These are phyloP conservation scores for Penicillium bovifimosum DNA, from an alignment of 495 filamentous ascomycete species.

Conservation along the genomic window DNA sequence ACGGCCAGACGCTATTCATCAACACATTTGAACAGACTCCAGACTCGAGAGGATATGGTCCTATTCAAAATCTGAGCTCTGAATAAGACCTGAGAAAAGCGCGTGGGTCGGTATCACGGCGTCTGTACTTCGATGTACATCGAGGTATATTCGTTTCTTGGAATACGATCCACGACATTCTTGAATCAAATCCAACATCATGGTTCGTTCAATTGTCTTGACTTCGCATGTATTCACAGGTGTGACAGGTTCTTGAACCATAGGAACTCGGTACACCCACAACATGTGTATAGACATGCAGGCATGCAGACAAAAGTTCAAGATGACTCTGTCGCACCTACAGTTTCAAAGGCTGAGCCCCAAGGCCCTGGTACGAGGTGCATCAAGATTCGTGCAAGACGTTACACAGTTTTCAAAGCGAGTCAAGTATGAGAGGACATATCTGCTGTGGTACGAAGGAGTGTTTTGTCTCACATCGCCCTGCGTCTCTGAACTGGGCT, in stretches of 20 bases:
- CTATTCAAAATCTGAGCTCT: neutral
- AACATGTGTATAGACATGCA: slow-evolving; percentile 1
- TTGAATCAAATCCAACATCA: neutral
- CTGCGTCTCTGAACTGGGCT: neutral
- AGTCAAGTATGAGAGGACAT: neutral
- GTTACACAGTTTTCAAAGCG: neutral
- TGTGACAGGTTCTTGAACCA: neutral
- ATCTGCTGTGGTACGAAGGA: neutral
- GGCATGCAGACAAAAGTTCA: neutral
- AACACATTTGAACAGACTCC: neutral
- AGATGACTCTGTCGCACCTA: neutral
- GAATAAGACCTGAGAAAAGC: neutral
- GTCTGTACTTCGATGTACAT: neutral
- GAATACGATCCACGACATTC: neutral
- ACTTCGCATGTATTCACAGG: neutral
- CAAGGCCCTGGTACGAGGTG: slow-evolving; percentile 3
- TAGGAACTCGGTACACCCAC: neutral
- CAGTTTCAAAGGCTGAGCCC: neutral
- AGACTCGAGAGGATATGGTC: neutral
- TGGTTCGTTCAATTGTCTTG: neutral
- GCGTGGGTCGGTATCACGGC: slow-evolving; percentile 3
- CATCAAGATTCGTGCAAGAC: neutral
- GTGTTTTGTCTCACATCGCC: neutral
- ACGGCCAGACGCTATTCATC: neutral
- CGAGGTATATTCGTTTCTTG: neutral